Percentiles rank a stretch among this genome's conserved stretches.
These are phyloP conservation scores for Wickerhamiella brachini DNA, from an alignment of 805 yeast species.

Conservation along the genomic window DNA sequence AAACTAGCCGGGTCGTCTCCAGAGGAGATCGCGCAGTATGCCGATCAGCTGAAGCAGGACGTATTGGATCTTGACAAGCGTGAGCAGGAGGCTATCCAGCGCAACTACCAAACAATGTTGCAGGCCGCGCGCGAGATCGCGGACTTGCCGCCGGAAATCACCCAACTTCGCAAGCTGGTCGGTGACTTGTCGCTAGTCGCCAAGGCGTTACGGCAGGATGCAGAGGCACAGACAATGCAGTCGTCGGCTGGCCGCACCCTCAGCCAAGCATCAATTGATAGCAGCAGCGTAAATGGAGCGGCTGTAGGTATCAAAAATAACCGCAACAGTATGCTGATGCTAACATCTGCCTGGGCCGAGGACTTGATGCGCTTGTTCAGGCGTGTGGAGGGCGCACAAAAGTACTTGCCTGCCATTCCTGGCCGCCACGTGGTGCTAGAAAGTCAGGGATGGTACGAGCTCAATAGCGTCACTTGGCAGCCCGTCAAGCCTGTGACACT, in stretches of 20 bases:
- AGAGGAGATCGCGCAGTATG: slow-evolving; percentile 10
- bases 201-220: slow-evolving; percentile 45
- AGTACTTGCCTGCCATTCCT: slow-evolving; percentile 55
- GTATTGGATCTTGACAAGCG: slow-evolving; percentile 8
- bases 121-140: slow-evolving; percentile 36
- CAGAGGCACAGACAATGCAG: slow-evolving; percentile 26
- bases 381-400: slow-evolving; percentile 86
- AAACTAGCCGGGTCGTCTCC: slow-evolving; percentile 12
- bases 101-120: slow-evolving; percentile 22
- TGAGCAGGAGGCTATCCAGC: slow-evolving; percentile 19
- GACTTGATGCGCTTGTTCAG: slow-evolving; percentile 57
- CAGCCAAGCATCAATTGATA: slow-evolving; percentile 2
- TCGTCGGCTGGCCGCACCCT: neutral
- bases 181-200: slow-evolving; percentile 47
- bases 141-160: slow-evolving; percentile 50
- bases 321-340: slow-evolving; percentile 43
- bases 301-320: neutral
- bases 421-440: slow-evolving; percentile 73
- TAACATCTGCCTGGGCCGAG: slow-evolving; percentile 71
- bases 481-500: slow-evolving; percentile 63
- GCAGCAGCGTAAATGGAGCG: neutral
- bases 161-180: slow-evolving; percentile 45
- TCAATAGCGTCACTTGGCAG: slow-evolving; percentile 75
- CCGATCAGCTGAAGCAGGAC: slow-evolving; percentile 12
- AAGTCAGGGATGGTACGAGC: slow-evolving; percentile 73